Evolutionary conservation across 2,329 filamentous ascomycete species (phyloP), one percentile per base, ranked within the genome.

Genomic region (Fusarium acutatum): DNA sequence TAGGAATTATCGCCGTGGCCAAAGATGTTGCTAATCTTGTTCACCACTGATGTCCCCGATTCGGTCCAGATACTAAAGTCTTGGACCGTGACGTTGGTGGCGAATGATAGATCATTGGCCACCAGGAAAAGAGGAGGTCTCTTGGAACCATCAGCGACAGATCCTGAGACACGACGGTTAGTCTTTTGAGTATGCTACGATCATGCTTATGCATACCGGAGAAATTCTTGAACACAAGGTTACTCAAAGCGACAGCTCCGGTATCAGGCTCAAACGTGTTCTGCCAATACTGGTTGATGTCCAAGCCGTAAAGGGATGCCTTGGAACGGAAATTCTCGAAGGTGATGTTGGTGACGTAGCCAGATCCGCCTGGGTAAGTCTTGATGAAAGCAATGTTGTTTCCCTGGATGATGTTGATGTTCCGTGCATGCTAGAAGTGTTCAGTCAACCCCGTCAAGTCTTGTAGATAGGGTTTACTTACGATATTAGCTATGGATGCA

Each of bases 401-500:
- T n/a, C 54, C 54, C 5, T 58, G 54, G n/a, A 58, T 58, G 5
- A 58, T 58, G 4, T 34, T 58, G 40, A 58, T 58, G n/a, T 46
- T 58, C 1, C 54, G 54, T 3, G 54, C 54, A 46, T 58, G 54
- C 54, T 58, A 28, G 3, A 18, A 44, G 2, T 17, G 1, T 0
- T 28, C 0, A 6, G n/a, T n/a, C 38, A 46, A 3, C 0, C 8
- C 12, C 17, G 7, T 26, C 2, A 10, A 7, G 6, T 7, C 3
- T 11, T 18, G 2, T 10, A 13, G 3, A 0, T 8, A 18, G 18
- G 11, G 2, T 2, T 28, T n/a, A 9, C 40, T 46, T 14, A 58
- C 54, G 3, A 58, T 58, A 26, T 58, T 58, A 15, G 54, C 54
- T n/a, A 58, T 58, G 3, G 54, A 58, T 4, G 54, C 54, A 4